These are phyloP conservation scores for Aleurites moluccanus DNA, from an alignment of 441 rosid species.

Conservation along the genomic window DNA sequence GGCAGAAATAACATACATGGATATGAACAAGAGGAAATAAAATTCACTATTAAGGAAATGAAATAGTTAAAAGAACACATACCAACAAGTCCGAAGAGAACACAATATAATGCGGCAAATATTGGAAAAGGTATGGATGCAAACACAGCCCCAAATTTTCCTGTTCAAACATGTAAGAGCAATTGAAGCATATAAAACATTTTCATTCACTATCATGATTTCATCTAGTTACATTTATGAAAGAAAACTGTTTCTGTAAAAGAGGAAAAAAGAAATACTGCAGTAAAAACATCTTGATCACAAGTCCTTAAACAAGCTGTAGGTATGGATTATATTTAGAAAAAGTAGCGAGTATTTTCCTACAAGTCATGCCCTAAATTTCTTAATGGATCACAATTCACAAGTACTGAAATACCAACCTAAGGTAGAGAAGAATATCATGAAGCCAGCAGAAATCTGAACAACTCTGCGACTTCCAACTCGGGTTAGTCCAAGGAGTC, in stretches of 20 bases:
- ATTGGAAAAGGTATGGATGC: slow-evolving; percentile 94
- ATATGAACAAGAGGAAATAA: slow-evolving; percentile 3
- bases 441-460: slow-evolving; percentile 93
- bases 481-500: slow-evolving; percentile 89
- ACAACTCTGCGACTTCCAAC: slow-evolving; percentile 97
- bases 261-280: too few relatives aligned
- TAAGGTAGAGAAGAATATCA: slow-evolving; percentile 92
- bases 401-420: slow-evolving; percentile 43
- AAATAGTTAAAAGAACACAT: slow-evolving; percentile 11
- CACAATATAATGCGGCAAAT: slow-evolving; percentile 85
- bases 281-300: too few relatives aligned
- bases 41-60: neutral
- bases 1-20: slow-evolving; percentile 6
- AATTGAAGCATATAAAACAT: too few relatives aligned
- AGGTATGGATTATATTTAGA: neutral
- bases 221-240: neutral
- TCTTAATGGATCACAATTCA: neutral
- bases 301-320: too few relatives aligned
- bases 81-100: slow-evolving; percentile 91
- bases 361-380: slow-evolving; percentile 58
- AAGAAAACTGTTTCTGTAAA: neutral
- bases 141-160: slow-evolving; percentile 91
- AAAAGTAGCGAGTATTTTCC: slow-evolving; percentile 42
- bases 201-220: neutral
- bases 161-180: slow-evolving; percentile 37